Conservation (phyloP, 805 yeast genomes). For the Wickerhamomyces kurtzmanii region DNA sequence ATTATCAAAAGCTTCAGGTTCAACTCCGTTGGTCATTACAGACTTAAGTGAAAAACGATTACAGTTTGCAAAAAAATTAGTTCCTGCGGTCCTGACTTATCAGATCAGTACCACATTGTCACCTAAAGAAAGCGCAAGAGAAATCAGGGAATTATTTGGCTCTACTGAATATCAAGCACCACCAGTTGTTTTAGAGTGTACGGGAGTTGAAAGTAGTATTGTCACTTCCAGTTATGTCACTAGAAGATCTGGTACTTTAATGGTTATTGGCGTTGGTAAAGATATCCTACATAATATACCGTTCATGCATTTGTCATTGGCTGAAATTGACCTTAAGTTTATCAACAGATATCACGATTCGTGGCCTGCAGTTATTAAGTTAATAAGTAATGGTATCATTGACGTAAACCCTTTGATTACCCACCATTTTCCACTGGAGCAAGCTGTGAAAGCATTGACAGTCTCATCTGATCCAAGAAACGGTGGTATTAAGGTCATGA, state of each 20-base stretch:
- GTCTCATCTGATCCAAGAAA: conserved; percentile 25
- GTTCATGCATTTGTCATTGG: conserved; percentile 43
- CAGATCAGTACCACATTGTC: conserved; percentile 23
- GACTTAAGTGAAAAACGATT: conserved; percentile 35
- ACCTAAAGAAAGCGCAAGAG: conserved; percentile 26
- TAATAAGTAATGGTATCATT: conserved; percentile 32
- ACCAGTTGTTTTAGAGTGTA: conserved; percentile 39
- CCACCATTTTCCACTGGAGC: conserved; percentile 35
- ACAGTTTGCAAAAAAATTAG: conserved; percentile 32
- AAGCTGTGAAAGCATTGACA: conserved; percentile 33
- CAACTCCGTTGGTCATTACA: conserved; percentile 40
- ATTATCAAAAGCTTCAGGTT: conserved; percentile 42
- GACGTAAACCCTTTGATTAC: conserved; percentile 38
- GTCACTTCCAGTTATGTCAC: conserved; percentile 34
- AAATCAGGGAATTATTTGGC: conserved; percentile 26
- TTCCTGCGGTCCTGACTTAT: conserved; percentile 37
- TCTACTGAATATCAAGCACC: conserved; percentile 27
- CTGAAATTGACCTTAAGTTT: conserved; percentile 40
- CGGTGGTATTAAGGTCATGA: conserved; percentile 38
- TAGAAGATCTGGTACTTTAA: conserved; percentile 35
- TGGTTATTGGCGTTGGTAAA: conserved; percentile 43
- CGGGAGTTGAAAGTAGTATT: conserved; percentile 41
- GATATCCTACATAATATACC: conserved; percentile 36
- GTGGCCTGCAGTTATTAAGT: conserved; percentile 46
- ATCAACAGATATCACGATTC: conserved; percentile 46